Conservation (phyloP, 371 early-diverging fungal genomes). For the Apophysomyces trapeziformis region DNA sequence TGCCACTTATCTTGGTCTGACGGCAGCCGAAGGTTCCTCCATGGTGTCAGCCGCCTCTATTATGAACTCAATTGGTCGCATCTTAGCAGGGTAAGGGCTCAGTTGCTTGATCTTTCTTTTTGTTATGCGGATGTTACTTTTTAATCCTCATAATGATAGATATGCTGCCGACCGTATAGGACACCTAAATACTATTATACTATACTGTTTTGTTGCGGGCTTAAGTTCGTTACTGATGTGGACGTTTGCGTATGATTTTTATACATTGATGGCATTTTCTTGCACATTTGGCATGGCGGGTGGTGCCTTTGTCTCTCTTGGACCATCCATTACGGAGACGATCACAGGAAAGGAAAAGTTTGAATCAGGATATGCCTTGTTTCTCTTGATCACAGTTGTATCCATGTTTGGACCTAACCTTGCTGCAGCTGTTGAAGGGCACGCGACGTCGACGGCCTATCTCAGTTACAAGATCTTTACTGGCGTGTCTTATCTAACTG, state of each 20-base stretch:
- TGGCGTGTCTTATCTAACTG: slow-evolving; percentile 32
- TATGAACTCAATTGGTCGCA: slow-evolving; percentile 20
- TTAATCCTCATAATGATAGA: neutral
- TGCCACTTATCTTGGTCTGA: slow-evolving; percentile 20
- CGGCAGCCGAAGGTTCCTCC: slow-evolving; percentile 16
- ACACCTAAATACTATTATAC: slow-evolving; percentile 24
- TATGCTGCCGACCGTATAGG: slow-evolving; percentile 18
- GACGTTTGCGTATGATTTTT: slow-evolving; percentile 46
- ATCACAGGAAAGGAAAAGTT: slow-evolving; percentile 36
- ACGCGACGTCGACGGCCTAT: slow-evolving; percentile 18
- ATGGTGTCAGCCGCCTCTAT: slow-evolving; percentile 23
- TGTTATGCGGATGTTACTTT: too few relatives aligned
- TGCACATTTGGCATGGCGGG: slow-evolving; percentile 43
- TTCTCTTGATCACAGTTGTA: slow-evolving; percentile 25
- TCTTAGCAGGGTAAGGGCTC: slow-evolving; percentile 17
- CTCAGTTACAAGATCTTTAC: slow-evolving; percentile 42
- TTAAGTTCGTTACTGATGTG: slow-evolving; percentile 41
- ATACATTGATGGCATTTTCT: slow-evolving; percentile 33
- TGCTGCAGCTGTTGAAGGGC: slow-evolving; percentile 32
- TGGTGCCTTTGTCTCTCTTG: slow-evolving; percentile 39
- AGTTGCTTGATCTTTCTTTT: too few relatives aligned
- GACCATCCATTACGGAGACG: slow-evolving; percentile 35
- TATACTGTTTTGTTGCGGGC: slow-evolving; percentile 33
- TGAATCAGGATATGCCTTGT: slow-evolving; percentile 33
- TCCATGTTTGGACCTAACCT: slow-evolving; percentile 42